Percentiles rank a stretch among this genome's conserved stretches.
These are phyloP conservation scores for Penicillium brasilianum DNA, from an alignment of 2,329 filamentous ascomycete species.

Conservation along the genomic window DNA sequence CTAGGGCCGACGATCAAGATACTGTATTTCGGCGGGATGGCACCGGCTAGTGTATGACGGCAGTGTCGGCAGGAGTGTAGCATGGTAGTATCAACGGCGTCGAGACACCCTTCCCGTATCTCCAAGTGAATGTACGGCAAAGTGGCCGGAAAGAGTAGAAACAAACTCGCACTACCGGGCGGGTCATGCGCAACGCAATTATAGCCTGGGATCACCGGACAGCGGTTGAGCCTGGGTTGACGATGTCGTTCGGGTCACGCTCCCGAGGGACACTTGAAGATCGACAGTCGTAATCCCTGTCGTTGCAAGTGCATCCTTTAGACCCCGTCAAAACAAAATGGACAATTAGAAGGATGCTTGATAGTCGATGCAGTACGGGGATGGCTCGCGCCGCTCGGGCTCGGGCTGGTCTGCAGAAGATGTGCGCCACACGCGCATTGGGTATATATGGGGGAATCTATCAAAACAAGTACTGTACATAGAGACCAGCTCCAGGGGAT, in stretches of 20 bases:
- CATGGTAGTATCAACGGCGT: background rate
- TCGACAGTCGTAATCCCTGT: constrained; percentile 22
- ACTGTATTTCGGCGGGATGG: constrained; percentile 1
- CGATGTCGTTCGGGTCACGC: constrained; percentile 15
- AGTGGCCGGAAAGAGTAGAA: background rate
- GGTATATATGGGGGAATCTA: constrained; percentile 13
- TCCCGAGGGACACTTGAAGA: constrained; percentile 8
- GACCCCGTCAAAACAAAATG: background rate
- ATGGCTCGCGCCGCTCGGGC: background rate
- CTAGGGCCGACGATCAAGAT: background rate
- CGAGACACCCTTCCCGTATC: background rate
- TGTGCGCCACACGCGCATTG: constrained; percentile 4
- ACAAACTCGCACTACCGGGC: constrained; percentile 6
- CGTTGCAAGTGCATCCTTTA: background rate
- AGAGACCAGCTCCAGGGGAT: constrained; percentile 18
- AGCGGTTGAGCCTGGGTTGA: constrained; percentile 13
- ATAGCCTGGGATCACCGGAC: constrained; percentile 11
- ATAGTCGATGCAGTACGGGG: background rate
- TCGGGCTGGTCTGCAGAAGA: background rate
- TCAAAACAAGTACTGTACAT: constrained; percentile 18
- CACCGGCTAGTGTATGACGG: constrained; percentile 12
- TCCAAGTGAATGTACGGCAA: background rate
- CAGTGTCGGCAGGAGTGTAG: background rate
- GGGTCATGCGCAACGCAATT: constrained; percentile 18
- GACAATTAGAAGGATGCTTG: background rate